phyloP scores from a whole-genome alignment of 495 filamentous ascomycete species.

The Chlorociboria aeruginascens region DNA sequence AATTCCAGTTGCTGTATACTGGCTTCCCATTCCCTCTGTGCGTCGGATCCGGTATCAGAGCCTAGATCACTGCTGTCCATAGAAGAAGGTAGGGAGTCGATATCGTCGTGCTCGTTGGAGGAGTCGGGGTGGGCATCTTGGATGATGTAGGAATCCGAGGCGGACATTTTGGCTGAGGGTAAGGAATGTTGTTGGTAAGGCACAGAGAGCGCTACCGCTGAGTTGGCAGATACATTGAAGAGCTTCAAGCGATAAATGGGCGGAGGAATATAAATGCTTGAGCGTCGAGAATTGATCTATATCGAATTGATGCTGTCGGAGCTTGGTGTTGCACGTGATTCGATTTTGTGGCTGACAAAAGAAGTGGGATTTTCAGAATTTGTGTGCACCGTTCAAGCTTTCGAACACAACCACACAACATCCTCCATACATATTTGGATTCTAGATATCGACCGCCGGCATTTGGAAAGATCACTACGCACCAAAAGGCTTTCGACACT shows the following conservation, averaged over 20 bases:
- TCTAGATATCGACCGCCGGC: not conserved
- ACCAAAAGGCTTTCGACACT: not conserved
- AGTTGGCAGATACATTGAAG: constrained; percentile 24
- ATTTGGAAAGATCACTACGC: not conserved
- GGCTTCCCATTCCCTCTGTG: constrained; percentile 88
- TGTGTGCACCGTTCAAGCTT: not conserved
- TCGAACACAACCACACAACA: not conserved
- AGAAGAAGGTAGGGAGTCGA: constrained; percentile 67
- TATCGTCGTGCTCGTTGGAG: constrained; percentile 42
- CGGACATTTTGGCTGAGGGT: constrained; percentile 11
- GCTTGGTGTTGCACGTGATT: not conserved
- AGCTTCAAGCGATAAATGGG: not conserved
- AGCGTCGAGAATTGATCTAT: not conserved
- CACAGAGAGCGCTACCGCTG: constrained; percentile 15
- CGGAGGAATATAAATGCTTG: not conserved
- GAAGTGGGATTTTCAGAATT: not conserved
- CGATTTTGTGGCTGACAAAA: not conserved
- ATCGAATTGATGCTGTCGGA: not conserved
- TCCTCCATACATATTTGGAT: not conserved
- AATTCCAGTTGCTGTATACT: constrained; percentile 88
- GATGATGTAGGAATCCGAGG: constrained; percentile 18
- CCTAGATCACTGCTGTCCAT: constrained; percentile 17
- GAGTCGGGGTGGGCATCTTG: constrained; percentile 12
- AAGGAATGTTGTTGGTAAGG: not conserved
- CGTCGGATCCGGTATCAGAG: constrained; percentile 46